Base-by-base conservation (phyloP, 2,329 filamentous ascomycete species). In the Pseudovirgaria hyperparasitica region DNA sequence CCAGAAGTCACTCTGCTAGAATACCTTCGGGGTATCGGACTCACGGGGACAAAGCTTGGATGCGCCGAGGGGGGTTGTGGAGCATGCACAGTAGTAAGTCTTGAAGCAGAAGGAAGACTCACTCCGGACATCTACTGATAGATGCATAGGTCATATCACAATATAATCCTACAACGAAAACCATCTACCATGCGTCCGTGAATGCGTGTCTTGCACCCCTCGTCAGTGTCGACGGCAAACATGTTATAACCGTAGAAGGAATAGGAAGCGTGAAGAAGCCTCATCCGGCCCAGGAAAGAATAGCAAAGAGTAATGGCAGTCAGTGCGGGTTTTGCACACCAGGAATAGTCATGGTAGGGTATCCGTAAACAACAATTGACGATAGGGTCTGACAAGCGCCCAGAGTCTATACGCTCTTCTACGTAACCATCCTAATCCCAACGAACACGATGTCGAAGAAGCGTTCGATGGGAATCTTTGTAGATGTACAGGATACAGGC, bases 251-350 rank as follows among this genome's bases (percentile, higher is more conserved):
- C 3, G 77, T 98, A 21, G 90, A 98, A 57, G 90, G 90, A 5
- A 94, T 98, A 43, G 90, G 90, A 8, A 82, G 79, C 50, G 76
- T 82, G 16, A 78, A 90, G 52, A 72, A 67, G 22, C 90, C 90
- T 5, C 90, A 98, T 59, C 82, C 87, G 2, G 65, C 78, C 4
- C 90, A 96, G 51, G 85, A 96, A 58, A 71, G 90, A 25, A 80
- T 98, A 42, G 87, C 90, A 11, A 81, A 81, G 55, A 72, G 79
- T 17, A 90, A 93, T 58, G 90, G 90, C 25, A 92, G 82, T 41
- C 87, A 98, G 53, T 98, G 76, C 52, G 76, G 86, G 1, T 98
- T 98, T 57, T 98, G 90, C 48, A 96, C 90, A 0, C 90, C 90
- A 4, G 90, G 90, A 2, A 96, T 98, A 44, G 86, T 96, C 36